Evolutionary conservation across 768 basidiomycete genomes (phyloP).

Genomic region (Fistulinella prunicolor): DNA sequence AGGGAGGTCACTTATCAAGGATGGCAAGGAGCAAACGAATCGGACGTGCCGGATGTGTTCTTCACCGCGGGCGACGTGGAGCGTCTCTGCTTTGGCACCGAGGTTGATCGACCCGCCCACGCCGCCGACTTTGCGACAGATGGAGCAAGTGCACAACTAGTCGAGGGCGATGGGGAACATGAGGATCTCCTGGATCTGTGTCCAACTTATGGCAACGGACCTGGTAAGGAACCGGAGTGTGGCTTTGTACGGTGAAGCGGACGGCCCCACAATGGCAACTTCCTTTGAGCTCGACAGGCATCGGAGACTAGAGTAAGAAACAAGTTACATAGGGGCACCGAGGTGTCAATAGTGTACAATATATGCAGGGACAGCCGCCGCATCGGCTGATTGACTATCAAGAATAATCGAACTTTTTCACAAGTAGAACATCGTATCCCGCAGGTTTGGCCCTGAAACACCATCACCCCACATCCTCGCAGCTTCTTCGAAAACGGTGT

Average conservation of each 20-base stretch:
- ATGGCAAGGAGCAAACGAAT: too few relatives aligned
- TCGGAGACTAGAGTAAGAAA: neutral
- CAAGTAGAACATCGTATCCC: slow-evolving; percentile 73
- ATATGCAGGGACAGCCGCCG: too few relatives aligned
- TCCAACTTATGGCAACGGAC: slow-evolving; percentile 25
- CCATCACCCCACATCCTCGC: slow-evolving; percentile 53
- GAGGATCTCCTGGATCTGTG: neutral
- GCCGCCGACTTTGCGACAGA: slow-evolving; percentile 70
- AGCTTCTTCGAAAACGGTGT: slow-evolving; percentile 52
- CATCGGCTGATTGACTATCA: too few relatives aligned
- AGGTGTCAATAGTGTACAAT: too few relatives aligned
- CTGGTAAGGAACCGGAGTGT: slow-evolving; percentile 64
- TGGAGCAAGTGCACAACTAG: slow-evolving; percentile 65
- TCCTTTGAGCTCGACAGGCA: slow-evolving; percentile 53
- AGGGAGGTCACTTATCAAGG: neutral
- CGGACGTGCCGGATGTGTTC: slow-evolving; percentile 49
- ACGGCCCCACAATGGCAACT: slow-evolving; percentile 38
- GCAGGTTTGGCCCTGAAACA: slow-evolving; percentile 46
- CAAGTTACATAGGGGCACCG: too few relatives aligned
- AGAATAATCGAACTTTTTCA: too few relatives aligned
- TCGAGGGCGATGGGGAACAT: too few relatives aligned
- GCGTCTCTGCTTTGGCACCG: slow-evolving; percentile 49
- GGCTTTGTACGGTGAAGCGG: slow-evolving; percentile 37
- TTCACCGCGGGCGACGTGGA: slow-evolving; percentile 50
- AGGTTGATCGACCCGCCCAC: slow-evolving; percentile 64